A percentile compares a stretch with the other conserved stretches of the same genome.
These are phyloP conservation scores for Penicillium sp. DNA, from an alignment of 2,329 filamentous ascomycete genomes.

Conservation along the genomic window DNA sequence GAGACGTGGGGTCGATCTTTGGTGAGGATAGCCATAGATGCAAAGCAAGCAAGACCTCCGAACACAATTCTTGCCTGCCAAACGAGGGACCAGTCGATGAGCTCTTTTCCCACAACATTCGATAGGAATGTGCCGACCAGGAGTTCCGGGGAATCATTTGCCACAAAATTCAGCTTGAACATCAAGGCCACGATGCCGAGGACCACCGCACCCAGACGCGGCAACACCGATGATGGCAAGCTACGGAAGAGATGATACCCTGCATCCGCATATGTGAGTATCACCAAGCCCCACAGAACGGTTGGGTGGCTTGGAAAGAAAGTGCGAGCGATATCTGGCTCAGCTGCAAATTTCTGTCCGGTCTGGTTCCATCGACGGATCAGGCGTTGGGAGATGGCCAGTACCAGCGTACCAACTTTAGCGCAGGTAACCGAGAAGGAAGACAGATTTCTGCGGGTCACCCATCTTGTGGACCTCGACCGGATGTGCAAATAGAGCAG, in stretches of 20 bases:
- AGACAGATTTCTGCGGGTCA: not conserved
- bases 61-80: conserved; percentile 50
- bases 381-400: conserved; percentile 60
- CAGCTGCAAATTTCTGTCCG: conserved; percentile 91
- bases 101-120: conserved; percentile 31
- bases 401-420: conserved; percentile 34
- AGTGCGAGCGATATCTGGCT: conserved; percentile 72
- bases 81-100: conserved; percentile 42
- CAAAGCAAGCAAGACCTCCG: conserved; percentile 37
- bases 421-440: conserved; percentile 1
- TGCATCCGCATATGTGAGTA: conserved; percentile 61
- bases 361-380: conserved; percentile 89
- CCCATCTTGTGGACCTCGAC: conserved; percentile 12
- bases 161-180: conserved; percentile 88
- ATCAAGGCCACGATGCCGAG: conserved; percentile 57
- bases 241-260: conserved; percentile 40
- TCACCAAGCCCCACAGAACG: conserved; percentile 68
- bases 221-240: conserved; percentile 23
- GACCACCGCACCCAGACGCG: conserved; percentile 33
- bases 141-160: conserved; percentile 80
- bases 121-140: conserved; percentile 42
- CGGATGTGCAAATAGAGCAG: conserved; percentile 46
- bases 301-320: conserved; percentile 60
- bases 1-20: conserved; percentile 6
- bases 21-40: conserved; percentile 23